Evolutionary conservation across 257 asterid genomes (phyloP).

Genomic region (Oldenlandia corymbosa): DNA sequence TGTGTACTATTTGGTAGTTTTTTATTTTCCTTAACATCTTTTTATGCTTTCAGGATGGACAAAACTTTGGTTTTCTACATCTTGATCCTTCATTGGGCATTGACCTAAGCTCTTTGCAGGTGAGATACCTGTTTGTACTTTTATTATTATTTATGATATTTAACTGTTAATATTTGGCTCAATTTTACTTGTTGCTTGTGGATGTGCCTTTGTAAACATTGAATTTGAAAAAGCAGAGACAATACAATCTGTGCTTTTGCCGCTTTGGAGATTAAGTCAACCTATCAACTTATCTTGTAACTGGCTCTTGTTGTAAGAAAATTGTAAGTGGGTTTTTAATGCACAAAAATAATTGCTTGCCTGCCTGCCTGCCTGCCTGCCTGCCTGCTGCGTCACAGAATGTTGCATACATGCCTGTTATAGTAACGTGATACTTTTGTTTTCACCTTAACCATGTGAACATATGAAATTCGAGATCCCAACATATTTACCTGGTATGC

Average conservation of each 20-base stretch:
- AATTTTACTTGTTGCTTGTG: not conserved
- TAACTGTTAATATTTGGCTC: not conserved
- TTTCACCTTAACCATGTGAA: not conserved
- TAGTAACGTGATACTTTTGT: not conserved
- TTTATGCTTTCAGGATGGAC: constrained; percentile 44
- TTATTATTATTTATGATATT: not conserved
- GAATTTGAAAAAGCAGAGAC: not conserved
- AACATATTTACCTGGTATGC: too few species aligned
- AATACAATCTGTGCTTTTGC: not conserved
- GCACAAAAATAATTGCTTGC: too few species aligned
- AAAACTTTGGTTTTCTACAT: constrained; percentile 46
- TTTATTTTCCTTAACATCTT: constrained; percentile 15
- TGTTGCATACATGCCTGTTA: not conserved
- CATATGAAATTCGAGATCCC: not conserved
- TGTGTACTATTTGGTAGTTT: not conserved
- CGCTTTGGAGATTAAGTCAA: not conserved
- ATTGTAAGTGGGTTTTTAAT: not conserved
- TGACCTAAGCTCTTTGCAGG: constrained; percentile 79
- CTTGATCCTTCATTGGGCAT: constrained; percentile 55
- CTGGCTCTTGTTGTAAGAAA: not conserved
- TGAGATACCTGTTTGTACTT: constrained; percentile 28
- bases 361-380: too few species aligned
- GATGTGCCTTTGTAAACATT: not conserved
- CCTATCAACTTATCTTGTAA: not conserved
- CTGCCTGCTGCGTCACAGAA: not conserved